phyloP scores from a whole-genome alignment of 2,329 filamentous ascomycete genomes.

The Sporothrix inflata region DNA sequence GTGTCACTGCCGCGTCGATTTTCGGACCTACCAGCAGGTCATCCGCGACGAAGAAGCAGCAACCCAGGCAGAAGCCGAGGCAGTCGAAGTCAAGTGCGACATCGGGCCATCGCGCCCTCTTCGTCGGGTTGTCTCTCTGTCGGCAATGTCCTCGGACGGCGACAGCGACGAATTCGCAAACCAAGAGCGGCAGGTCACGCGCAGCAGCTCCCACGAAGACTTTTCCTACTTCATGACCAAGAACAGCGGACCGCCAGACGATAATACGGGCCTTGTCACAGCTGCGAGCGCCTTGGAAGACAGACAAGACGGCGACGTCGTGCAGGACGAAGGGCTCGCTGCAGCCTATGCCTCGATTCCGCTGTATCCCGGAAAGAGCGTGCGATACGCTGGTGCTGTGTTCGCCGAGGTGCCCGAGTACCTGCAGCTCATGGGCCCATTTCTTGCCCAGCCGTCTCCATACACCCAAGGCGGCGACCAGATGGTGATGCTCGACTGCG shows the following conservation, averaged over 20 bases:
- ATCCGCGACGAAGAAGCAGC: not conserved
- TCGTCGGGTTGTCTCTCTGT: constrained; percentile 7
- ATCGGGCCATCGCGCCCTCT: not conserved
- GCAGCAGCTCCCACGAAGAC: constrained; percentile 16
- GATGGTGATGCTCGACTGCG: constrained; percentile 14
- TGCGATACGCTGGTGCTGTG: constrained; percentile 28
- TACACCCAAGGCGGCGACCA: not conserved
- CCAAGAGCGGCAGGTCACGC: not conserved
- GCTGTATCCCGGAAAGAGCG: not conserved
- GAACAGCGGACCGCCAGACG: too few relatives aligned
- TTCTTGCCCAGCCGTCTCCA: constrained; percentile 14
- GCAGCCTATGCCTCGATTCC: not conserved
- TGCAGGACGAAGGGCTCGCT: too few relatives aligned
- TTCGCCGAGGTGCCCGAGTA: constrained; percentile 31
- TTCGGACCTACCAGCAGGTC: constrained; percentile 39
- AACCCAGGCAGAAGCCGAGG: not conserved
- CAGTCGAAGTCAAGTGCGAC: not conserved
- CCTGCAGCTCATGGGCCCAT: constrained; percentile 27
- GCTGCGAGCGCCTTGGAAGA: not conserved
- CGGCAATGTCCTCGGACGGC: not conserved
- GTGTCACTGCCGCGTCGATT: constrained; percentile 44
- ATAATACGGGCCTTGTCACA: not conserved
- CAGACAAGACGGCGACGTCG: not conserved
- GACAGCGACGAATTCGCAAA: not conserved
- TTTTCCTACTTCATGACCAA: not conserved